Evolutionary conservation across 331 rosid genomes (phyloP).

Genomic region (Rosa hybrid): DNA sequence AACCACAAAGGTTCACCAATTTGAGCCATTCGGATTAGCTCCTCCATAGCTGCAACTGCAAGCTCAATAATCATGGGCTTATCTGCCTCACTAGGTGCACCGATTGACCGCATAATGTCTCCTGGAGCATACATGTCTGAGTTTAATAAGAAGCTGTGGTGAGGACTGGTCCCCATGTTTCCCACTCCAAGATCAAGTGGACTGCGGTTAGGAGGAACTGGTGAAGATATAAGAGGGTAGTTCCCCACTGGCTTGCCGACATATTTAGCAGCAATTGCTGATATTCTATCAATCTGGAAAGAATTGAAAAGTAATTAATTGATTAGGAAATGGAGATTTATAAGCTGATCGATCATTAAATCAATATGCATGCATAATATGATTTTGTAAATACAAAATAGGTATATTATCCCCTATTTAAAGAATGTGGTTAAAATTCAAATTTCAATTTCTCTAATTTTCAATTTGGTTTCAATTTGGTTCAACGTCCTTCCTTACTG

Average conservation of each 20-base stretch:
- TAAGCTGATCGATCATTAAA: neutral
- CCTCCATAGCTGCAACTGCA: constrained; percentile 97
- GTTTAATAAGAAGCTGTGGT: neutral
- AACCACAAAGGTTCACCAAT: constrained; percentile 91
- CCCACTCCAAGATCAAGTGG: constrained; percentile 69
- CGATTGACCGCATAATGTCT: constrained; percentile 71
- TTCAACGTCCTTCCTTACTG: neutral
- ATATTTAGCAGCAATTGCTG: constrained; percentile 91
- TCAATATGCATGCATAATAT: neutral
- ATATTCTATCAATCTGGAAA: constrained; percentile 79
- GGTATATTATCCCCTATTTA: neutral
- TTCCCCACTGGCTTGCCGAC: constrained; percentile 88
- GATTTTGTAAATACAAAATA: neutral
- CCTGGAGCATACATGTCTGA: constrained; percentile 65
- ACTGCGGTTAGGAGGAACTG: constrained; percentile 56
- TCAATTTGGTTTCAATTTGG: neutral
- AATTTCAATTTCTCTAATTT: neutral
- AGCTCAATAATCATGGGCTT: constrained; percentile 91
- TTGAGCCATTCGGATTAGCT: constrained; percentile 81
- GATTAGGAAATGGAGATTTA: neutral
- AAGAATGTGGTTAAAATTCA: neutral
- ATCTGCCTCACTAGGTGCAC: constrained; percentile 70
- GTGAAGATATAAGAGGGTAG: constrained; percentile 68
- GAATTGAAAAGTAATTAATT: neutral
- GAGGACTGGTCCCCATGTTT: constrained; percentile 15